phyloP scores from a whole-genome alignment of 2,329 filamentous ascomycete species.

The Fusarium tupiense region DNA sequence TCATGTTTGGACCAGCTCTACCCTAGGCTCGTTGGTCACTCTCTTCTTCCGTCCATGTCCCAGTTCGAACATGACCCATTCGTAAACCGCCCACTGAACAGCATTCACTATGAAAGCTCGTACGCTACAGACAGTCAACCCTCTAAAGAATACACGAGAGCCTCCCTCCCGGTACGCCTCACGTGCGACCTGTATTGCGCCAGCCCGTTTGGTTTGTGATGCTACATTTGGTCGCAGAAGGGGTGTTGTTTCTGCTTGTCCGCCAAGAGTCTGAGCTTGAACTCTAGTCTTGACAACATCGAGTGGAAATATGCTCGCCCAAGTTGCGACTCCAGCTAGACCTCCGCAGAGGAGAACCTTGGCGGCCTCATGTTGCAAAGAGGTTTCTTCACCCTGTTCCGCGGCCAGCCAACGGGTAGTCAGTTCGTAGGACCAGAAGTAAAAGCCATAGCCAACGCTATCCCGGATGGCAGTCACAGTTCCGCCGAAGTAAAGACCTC shows the following conservation, averaged over 20 bases:
- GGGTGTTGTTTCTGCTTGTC: conserved; percentile 22
- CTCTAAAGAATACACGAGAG: conserved; percentile 72
- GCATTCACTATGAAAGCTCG: conserved; percentile 94
- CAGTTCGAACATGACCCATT: conserved; percentile 80
- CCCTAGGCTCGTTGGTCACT: background rate
- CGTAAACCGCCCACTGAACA: conserved; percentile 91
- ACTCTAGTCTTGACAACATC: conserved; percentile 93
- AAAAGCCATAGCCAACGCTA: conserved; percentile 94
- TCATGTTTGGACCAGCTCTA: background rate
- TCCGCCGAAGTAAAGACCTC: conserved; percentile 84
- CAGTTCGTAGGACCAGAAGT: conserved; percentile 93
- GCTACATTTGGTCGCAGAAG: conserved; percentile 34
- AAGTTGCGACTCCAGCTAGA: conserved; percentile 85
- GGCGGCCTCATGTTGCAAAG: conserved; percentile 58
- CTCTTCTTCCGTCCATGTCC: conserved; percentile 41
- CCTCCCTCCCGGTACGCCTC: conserved; percentile 74
- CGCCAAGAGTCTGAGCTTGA: conserved; percentile 71
- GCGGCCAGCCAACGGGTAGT: conserved; percentile 65
- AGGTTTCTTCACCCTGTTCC: conserved; percentile 29
- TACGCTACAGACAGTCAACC: conserved; percentile 82
- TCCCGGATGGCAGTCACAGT: conserved; percentile 84
- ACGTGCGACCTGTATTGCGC: conserved; percentile 71
- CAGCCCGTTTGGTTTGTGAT: conserved; percentile 46
- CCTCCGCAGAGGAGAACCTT: conserved; percentile 85
- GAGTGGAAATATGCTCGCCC: conserved; percentile 89